Evolutionary conservation across 495 filamentous ascomycete genomes (phyloP).

Genomic region (Tuber borchii): DNA sequence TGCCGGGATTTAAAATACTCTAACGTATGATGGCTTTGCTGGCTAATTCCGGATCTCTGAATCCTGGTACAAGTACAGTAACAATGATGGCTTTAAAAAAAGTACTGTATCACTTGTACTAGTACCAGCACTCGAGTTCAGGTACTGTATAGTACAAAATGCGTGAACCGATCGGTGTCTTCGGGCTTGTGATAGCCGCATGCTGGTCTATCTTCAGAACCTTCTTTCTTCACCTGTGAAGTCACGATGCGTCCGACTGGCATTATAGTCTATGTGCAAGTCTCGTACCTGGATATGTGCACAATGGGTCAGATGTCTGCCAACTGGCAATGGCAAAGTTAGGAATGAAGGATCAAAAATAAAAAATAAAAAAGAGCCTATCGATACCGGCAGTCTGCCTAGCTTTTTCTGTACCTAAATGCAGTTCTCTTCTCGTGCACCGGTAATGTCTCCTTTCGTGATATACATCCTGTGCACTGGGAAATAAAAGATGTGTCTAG

Average conservation of each 20-base stretch:
- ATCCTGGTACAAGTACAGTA: too few species aligned
- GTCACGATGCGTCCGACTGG: not conserved
- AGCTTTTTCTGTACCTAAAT: not conserved
- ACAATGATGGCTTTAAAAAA: not conserved
- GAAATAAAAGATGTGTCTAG: slow-evolving; percentile 17
- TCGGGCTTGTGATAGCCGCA: not conserved
- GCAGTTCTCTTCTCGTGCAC: not conserved
- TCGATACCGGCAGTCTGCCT: not conserved
- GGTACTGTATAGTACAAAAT: too few species aligned
- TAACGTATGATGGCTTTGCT: not conserved
- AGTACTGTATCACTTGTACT: too few species aligned
- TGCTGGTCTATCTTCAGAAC: not conserved
- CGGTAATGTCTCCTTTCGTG: slow-evolving; percentile 1
- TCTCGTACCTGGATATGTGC: not conserved
- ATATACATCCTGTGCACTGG: slow-evolving; percentile 7
- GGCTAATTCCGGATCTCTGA: not conserved
- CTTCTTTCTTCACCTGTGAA: not conserved
- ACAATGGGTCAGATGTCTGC: not conserved
- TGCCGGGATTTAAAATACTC: not conserved
- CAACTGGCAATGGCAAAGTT: not conserved
- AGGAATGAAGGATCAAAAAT: not conserved
- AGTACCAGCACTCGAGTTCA: too few species aligned
- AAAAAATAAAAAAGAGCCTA: not conserved
- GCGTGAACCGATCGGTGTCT: not conserved
- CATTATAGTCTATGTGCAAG: not conserved